phyloP scores from a whole-genome alignment of 2,329 filamentous ascomycete genomes.

The Colletotrichum liaoningense region DNA sequence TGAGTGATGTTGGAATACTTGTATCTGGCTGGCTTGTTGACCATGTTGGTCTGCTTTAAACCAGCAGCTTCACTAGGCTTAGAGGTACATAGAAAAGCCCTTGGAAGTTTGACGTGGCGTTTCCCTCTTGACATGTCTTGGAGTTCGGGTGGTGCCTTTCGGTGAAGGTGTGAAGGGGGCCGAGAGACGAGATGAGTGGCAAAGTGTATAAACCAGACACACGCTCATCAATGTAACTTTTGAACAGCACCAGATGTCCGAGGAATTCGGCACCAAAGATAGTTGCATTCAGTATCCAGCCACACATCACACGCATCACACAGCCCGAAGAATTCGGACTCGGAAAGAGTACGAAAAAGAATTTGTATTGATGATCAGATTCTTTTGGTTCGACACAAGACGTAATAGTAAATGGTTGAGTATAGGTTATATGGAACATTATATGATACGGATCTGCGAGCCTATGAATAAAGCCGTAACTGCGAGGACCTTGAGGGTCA shows the following conservation, averaged over 20 bases:
- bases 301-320: neutral
- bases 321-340: neutral
- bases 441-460: conserved; percentile 3
- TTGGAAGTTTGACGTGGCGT: neutral
- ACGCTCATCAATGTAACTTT: neutral
- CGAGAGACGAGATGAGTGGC: neutral
- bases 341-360: neutral
- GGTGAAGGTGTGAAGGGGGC: neutral
- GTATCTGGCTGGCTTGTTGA: too few species aligned
- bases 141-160: neutral
- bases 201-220: neutral
- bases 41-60: too few species aligned
- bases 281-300: too few species aligned
- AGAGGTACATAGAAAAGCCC: too few species aligned
- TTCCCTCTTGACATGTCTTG: neutral
- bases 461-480: neutral
- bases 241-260: neutral
- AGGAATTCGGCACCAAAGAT: neutral
- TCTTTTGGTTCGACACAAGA: neutral
- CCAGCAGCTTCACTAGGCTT: too few species aligned
- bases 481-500: neutral
- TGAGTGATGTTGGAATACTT: too few species aligned
- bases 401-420: neutral
- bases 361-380: neutral
- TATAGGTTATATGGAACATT: neutral